These are phyloP conservation scores for Aleurites moluccanus DNA, from an alignment of 441 rosid species.

Conservation along the genomic window DNA sequence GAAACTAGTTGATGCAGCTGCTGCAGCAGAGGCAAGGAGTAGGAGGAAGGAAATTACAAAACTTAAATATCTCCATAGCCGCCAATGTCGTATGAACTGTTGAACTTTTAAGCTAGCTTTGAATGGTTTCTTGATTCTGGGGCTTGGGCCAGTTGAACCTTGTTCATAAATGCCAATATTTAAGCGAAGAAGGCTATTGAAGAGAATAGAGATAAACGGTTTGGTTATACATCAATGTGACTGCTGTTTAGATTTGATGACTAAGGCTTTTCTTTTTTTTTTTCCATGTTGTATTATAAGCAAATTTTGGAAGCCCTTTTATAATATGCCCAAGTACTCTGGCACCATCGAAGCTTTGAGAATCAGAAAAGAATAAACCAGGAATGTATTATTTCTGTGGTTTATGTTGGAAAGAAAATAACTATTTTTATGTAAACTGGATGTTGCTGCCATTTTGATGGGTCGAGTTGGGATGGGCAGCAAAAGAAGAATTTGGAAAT, in stretches of 20 bases:
- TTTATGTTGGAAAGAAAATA: background rate
- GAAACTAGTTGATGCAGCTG: constrained; percentile 44
- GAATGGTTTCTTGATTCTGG: background rate
- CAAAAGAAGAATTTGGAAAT: constrained; percentile 7
- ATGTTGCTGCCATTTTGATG: constrained; percentile 30
- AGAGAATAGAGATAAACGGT: background rate
- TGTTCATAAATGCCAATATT: too few relatives aligned
- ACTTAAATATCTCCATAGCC: constrained; percentile 64
- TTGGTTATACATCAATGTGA: background rate
- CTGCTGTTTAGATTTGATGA: constrained; percentile 9
- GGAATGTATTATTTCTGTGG: background rate
- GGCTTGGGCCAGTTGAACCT: too few relatives aligned
- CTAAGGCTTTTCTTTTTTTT: constrained; percentile 4
- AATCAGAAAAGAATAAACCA: background rate
- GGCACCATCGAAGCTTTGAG: constrained; percentile 12
- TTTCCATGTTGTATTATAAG: constrained; percentile 5
- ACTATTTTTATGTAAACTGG: background rate
- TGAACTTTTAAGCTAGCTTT: constrained; percentile 33
- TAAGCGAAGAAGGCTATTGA: background rate
- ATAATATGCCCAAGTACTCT: background rate
- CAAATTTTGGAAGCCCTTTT: constrained; percentile 7
- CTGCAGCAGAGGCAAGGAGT: constrained; percentile 90
- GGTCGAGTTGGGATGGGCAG: constrained; percentile 28
- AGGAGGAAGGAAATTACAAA: constrained; percentile 79
- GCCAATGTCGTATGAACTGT: constrained; percentile 58